Evolutionary conservation across 2,329 filamentous ascomycete genomes (phyloP), one percentile per base, ranked within the genome.

Genomic region (Onygenales sp.): DNA sequence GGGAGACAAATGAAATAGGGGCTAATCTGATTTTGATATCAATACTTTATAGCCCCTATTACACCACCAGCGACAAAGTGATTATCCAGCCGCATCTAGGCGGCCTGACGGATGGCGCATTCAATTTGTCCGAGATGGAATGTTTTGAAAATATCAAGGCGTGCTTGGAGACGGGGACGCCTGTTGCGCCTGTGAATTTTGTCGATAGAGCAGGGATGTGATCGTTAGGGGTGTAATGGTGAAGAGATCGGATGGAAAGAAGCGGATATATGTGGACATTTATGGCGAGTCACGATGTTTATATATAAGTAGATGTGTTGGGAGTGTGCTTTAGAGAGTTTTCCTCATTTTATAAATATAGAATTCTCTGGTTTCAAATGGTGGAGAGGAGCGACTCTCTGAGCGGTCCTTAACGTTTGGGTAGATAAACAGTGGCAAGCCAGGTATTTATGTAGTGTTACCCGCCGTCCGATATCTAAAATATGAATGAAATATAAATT

Each of bases 81-180:
- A 61, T 73, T 3, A 51, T 75, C 1, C 72, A 75, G 58, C 74
- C 75, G 7, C 74, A 77, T 57, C 57, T 76, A 43, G 75, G 70
- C 0, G 73, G 72, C 0, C 52, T 73, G 56, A 77, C 74, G 0
- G 70, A 76, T n/a, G 55, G 67, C 33, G 73, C 74, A 0, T 74
- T 68, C 3, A 63, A 66, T n/a, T 71, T 68, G 55, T 70, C 71
- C 0, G 72, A 76, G 52, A 62, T 59, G 45, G 74, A 76, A 57
- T 73, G 70, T 43, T 74, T 77, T 54, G 75, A 75, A 57, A 77
- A 76, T 50, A 68, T 77, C 11, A 64, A 61, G 54, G 66, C 68
- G 0, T 64, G 71, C 14, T 74, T 73, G 32, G 59, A 59, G 45
- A 71, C 58, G 1, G 73, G 73, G 0, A 65, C 63, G 27, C 68